Evolutionary conservation across 441 rosid species (phyloP), one percentile per base, ranked within the genome.

Genomic region (Erodium moschatum): DNA sequence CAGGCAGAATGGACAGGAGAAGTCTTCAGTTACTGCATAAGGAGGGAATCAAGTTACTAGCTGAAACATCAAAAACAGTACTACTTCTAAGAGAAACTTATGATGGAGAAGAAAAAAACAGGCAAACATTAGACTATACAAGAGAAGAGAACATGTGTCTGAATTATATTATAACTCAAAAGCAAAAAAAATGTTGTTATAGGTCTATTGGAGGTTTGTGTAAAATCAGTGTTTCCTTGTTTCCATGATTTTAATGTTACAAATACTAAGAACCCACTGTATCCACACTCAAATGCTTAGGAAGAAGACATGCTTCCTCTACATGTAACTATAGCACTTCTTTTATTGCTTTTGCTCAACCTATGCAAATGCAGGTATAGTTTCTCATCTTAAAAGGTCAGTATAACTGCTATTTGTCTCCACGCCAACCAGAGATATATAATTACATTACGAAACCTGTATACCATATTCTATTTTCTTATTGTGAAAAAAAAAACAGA

Each of bases 1-100:
- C 81, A 95, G 82, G 89, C 99, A 92, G 79, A 92, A 89, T 74
- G 99, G 96, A 79, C 99, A 92, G 62, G 98, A 83, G 78, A 90
- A 95, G 75, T 95, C 98, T 87, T 92, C 99, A 42, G 99, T 95
- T 73, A 90, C 99, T 92, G 95, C 88, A 85, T 72, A 50, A 70
- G 13, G 33, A 70, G 67, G 46, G 46, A 61, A 73, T 54, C 68
- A 77, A 24, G 10, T 67, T 52, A n/a, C 69, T 35, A 76, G 46
- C 50, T 74, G 61, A 54, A 73, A 42, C 24, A 56, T n/a, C 20
- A 42, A 68, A 18, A 52, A 52, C 7, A 52, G 15, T 11, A 52
- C 60, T 15, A 8, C 19, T 52, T 52, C 7, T 52, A 52, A 52
- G 60, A 15, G 20, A 52, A 52, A 15, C 19, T 52, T 6, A 15